phyloP scores from a whole-genome alignment of 2,329 filamentous ascomycete genomes.

The Simplicillium aogashimaense region DNA sequence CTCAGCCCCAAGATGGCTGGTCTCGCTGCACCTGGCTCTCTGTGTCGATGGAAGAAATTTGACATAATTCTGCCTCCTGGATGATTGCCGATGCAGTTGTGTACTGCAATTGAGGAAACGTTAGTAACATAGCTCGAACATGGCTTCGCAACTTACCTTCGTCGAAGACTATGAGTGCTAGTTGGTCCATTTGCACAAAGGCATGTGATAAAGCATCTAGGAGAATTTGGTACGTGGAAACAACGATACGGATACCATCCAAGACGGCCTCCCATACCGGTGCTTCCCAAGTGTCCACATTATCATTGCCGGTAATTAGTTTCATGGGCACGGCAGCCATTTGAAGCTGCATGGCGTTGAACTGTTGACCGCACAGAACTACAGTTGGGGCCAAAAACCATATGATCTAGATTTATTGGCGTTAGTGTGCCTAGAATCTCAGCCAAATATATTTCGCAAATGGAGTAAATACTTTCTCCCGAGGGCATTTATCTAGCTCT shows the following conservation, averaged over 20 bases:
- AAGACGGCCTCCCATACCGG: conserved; percentile 59
- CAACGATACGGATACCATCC: conserved; percentile 55
- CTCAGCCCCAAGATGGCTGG: conserved; percentile 71
- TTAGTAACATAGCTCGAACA: too few relatives aligned
- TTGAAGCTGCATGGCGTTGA: conserved; percentile 46
- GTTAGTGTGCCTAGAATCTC: background rate
- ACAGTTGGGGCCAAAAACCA: conserved; percentile 71
- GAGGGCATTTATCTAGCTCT: conserved; percentile 46
- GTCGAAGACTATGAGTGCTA: conserved; percentile 70
- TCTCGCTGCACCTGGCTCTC: conserved; percentile 23
- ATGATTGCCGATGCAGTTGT: conserved; percentile 59
- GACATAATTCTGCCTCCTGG: conserved; percentile 64
- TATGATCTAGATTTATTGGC: conserved; percentile 34
- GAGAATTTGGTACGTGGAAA: conserved; percentile 70
- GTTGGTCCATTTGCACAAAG: conserved; percentile 54
- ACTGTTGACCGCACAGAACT: conserved; percentile 57
- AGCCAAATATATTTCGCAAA: too few relatives aligned
- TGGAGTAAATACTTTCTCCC: conserved; percentile 47
- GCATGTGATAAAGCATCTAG: conserved; percentile 64
- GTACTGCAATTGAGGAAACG: conserved; percentile 38
- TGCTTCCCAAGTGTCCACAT: conserved; percentile 64
- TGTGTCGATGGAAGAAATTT: conserved; percentile 53
- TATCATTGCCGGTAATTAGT: conserved; percentile 57
- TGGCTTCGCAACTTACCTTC: conserved; percentile 48
- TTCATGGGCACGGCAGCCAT: conserved; percentile 49